phyloP scores from a whole-genome alignment of 2,329 filamentous ascomycete species.

The Penicillium sp. region DNA sequence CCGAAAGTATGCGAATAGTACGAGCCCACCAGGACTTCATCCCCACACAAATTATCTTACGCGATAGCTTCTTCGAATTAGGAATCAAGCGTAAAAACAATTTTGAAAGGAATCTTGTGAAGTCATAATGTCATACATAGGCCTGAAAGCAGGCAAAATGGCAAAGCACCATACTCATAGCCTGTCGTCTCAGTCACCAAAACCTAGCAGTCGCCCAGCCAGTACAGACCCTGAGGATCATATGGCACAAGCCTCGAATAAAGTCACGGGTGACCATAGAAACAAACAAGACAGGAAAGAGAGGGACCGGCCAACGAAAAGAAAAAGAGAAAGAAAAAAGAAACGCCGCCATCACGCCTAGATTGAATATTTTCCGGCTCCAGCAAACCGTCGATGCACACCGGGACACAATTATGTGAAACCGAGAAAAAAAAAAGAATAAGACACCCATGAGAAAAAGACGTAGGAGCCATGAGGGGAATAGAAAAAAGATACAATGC shows the following conservation, averaged over 20 bases:
- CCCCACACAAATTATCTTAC: not conserved
- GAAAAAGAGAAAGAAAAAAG: not conserved
- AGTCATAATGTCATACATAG: constrained; percentile 2
- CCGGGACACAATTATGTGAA: not conserved
- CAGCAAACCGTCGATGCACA: constrained; percentile 10
- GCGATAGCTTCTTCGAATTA: not conserved
- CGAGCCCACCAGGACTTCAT: not conserved
- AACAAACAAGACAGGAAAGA: not conserved
- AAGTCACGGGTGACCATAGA: not conserved
- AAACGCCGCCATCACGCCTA: constrained; percentile 4
- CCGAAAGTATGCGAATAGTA: not conserved
- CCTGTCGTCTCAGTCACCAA: not conserved
- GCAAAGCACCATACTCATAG: not conserved
- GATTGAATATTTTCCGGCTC: constrained; percentile 3
- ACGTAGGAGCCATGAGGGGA: not conserved
- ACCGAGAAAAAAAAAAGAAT: not conserved
- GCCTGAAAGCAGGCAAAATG: not conserved
- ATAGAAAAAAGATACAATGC: constrained; percentile 16
- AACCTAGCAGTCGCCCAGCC: not conserved
- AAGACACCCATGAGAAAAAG: constrained; percentile 4
- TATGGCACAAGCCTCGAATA: not conserved
- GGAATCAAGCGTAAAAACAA: not conserved
- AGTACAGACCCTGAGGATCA: not conserved
- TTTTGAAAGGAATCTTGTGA: not conserved
- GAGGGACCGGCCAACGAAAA: not conserved